phyloP scores from a whole-genome alignment of 2,329 filamentous ascomycete genomes.

The Nannizziopsis barbatae region DNA sequence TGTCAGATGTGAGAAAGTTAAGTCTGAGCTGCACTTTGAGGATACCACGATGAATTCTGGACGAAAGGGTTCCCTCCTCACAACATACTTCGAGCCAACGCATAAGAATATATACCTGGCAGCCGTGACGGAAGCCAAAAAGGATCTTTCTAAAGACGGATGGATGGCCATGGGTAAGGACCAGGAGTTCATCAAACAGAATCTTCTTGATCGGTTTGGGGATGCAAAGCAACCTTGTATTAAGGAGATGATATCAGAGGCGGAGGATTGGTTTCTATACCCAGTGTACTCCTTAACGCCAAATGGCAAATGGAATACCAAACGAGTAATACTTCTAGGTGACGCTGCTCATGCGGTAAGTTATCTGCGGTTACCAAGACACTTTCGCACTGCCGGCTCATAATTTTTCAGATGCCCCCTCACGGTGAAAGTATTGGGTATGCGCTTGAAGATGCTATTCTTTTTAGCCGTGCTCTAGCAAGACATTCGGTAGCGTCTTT shows the following conservation, averaged over 20 bases:
- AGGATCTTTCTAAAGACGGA: constrained; percentile 16
- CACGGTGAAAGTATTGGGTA: constrained; percentile 36
- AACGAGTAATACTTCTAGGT: constrained; percentile 32
- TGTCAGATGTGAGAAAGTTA: constrained; percentile 25
- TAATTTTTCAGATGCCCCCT: constrained; percentile 32
- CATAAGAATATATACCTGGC: constrained; percentile 17
- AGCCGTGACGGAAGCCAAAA: constrained; percentile 28
- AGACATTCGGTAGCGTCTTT: background rate
- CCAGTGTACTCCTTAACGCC: constrained; percentile 29
- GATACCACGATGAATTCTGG: constrained; percentile 29
- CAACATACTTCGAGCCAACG: constrained; percentile 27
- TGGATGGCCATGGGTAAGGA: constrained; percentile 19
- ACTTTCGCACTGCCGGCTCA: background rate
- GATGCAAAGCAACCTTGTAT: constrained; percentile 26
- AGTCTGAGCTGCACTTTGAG: constrained; percentile 13
- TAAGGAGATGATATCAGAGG: constrained; percentile 24
- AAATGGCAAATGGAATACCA: constrained; percentile 29
- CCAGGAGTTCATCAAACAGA: constrained; percentile 23
- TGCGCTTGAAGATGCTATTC: constrained; percentile 34
- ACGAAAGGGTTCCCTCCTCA: constrained; percentile 28
- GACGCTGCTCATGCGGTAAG: constrained; percentile 38
- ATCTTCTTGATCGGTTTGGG: constrained; percentile 28
- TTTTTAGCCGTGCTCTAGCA: constrained; percentile 5
- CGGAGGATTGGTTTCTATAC: constrained; percentile 25
- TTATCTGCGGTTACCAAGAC: background rate